A percentile compares a stretch with the other conserved stretches of the same genome.
phyloP scores from a whole-genome alignment of 331 rosid genomes.

The Quercus lobata region DNA sequence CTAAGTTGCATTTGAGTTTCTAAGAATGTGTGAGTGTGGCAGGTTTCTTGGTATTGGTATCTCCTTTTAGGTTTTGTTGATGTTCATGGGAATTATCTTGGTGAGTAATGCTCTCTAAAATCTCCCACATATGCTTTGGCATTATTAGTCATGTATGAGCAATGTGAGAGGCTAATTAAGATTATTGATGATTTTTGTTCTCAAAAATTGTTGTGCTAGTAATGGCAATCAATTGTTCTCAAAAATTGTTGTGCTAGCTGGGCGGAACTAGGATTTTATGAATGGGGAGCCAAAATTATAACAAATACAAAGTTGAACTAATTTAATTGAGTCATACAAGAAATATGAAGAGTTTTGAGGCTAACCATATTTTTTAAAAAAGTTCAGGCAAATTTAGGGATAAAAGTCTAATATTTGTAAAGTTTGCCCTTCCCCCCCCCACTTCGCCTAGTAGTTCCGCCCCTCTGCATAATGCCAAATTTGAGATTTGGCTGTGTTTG shows the following conservation, averaged over 20 bases:
- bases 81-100: conserved; percentile 64
- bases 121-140: background rate
- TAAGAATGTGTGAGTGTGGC: conserved; percentile 13
- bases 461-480: background rate
- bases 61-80: conserved; percentile 60
- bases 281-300: too few relatives aligned
- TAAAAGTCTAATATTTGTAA: too few relatives aligned
- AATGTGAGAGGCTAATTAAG: background rate
- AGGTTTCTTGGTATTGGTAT: conserved; percentile 85
- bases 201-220: background rate
- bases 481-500: background rate
- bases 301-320: too few relatives aligned
- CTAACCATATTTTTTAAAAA: too few relatives aligned
- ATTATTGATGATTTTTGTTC: background rate
- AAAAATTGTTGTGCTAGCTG: too few relatives aligned
- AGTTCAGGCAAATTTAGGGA: too few relatives aligned
- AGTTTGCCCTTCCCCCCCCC: too few relatives aligned
- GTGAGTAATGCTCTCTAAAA: conserved; percentile 27
- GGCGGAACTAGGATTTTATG: too few relatives aligned
- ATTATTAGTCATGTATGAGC: background rate
- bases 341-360: too few relatives aligned
- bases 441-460: too few relatives aligned
- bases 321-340: too few relatives aligned
- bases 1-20: conserved; percentile 6
- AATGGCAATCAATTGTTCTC: background rate